phyloP scores from a whole-genome alignment of 169 alveolate genomes.

The Plasmodium chabaudi region DNA sequence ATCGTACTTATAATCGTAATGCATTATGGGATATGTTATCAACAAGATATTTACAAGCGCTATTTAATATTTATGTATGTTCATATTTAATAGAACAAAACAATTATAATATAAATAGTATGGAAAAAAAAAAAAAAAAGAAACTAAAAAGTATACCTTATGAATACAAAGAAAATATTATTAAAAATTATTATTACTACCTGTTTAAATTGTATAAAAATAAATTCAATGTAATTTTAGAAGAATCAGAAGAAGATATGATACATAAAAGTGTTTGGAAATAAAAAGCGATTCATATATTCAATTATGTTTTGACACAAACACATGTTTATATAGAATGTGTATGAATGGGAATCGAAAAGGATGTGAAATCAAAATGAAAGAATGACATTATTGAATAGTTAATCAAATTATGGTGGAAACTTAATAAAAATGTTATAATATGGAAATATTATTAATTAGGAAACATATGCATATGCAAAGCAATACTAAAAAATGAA shows the following conservation, averaged over 20 bases:
- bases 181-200: constrained; percentile 42
- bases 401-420: too few species aligned
- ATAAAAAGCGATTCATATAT: background rate
- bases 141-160: constrained; percentile 2
- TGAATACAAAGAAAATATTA: constrained; percentile 3
- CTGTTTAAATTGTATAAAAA: constrained; percentile 40
- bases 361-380: too few species aligned
- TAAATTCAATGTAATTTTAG: constrained; percentile 14
- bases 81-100: constrained; percentile 33
- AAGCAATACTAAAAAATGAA: too few species aligned
- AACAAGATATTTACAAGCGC: constrained; percentile 18
- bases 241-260: constrained; percentile 24
- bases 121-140: constrained; percentile 22
- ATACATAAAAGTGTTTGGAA: constrained; percentile 50
- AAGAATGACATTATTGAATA: too few species aligned
- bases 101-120: constrained; percentile 3
- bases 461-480: too few species aligned
- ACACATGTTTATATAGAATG: too few species aligned
- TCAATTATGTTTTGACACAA: too few species aligned
- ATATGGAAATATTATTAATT: too few species aligned
- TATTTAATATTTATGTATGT: constrained; percentile 70
- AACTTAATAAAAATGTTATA: too few species aligned
- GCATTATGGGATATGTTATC: constrained; percentile 29
- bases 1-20: background rate
- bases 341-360: too few species aligned